Conservation (phyloP, 768 basidiomycete genomes). For the Phlegmacium glaucopus region DNA sequence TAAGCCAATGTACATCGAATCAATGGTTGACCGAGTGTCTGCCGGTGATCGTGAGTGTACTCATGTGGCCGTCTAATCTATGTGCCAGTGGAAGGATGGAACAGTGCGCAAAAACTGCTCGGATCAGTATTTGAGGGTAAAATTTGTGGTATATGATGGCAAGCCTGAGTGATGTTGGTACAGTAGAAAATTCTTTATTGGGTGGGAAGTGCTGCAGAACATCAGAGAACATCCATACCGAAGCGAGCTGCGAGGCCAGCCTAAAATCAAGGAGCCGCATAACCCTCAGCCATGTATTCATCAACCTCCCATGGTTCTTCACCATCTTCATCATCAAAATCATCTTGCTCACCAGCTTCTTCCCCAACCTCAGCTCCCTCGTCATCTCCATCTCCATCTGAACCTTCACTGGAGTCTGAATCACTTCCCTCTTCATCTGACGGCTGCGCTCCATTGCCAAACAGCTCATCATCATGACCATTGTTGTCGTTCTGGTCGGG, state of each 20-base stretch:
- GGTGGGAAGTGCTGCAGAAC: too few species aligned
- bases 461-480: too few species aligned
- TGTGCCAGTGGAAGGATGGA: too few species aligned
- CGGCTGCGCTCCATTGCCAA: too few species aligned
- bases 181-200: background rate
- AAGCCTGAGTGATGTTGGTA: background rate
- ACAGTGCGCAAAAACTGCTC: background rate
- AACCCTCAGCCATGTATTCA: background rate
- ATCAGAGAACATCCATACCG: too few species aligned
- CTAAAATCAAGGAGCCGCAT: background rate
- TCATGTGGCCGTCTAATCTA: too few species aligned
- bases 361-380: too few species aligned
- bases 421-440: too few species aligned
- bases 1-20: background rate
- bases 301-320: background rate
- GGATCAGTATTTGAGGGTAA: background rate
- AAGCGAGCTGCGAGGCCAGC: background rate
- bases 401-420: too few species aligned
- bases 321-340: background rate
- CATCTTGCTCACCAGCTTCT: background rate
- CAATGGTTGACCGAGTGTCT: too few species aligned
- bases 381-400: too few species aligned
- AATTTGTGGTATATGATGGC: background rate
- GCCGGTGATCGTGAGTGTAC: too few species aligned
- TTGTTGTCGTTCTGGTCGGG: background rate